Percentiles rank a stretch among this genome's conserved stretches.
phyloP scores from a whole-genome alignment of 495 filamentous ascomycete genomes.

The Penicillium robsamsonii region DNA sequence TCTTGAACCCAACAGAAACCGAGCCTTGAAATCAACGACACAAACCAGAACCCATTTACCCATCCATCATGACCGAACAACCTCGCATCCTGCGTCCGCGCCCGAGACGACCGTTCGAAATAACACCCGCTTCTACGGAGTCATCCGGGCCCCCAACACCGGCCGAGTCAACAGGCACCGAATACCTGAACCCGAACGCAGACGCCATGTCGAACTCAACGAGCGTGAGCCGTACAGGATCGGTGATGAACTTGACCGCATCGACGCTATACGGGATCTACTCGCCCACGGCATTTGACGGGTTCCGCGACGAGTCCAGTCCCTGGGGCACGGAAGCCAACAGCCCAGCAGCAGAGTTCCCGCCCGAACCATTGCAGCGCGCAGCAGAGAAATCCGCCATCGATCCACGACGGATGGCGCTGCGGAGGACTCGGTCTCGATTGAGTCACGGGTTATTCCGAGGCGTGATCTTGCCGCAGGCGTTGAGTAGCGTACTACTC shows the following conservation, averaged over 20 bases:
- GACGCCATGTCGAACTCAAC: conserved; percentile 30
- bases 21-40: background rate
- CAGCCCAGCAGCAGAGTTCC: conserved; percentile 47
- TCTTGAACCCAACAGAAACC: conserved; percentile 1
- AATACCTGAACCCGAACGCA: conserved; percentile 32
- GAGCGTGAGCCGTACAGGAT: conserved; percentile 61
- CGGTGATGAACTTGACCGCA: conserved; percentile 81
- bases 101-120: conserved; percentile 72
- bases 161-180: conserved; percentile 35
- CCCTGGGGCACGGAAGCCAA: conserved; percentile 74
- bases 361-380: conserved; percentile 26
- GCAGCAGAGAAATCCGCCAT: conserved; percentile 28
- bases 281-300: conserved; percentile 59
- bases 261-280: conserved; percentile 92
- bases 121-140: conserved; percentile 54
- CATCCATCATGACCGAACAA: conserved; percentile 42
- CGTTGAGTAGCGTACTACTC: conserved; percentile 61
- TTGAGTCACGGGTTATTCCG: conserved; percentile 44
- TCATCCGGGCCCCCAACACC: conserved; percentile 52
- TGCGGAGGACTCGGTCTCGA: conserved; percentile 38
- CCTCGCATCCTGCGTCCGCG: conserved; percentile 65
- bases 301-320: conserved; percentile 48
- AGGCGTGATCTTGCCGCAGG: conserved; percentile 45
- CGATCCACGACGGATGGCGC: conserved; percentile 30
- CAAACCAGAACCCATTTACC: conserved; percentile 7